Conservation (phyloP, 768 basidiomycete species). For the Heimioporus sp. region DNA sequence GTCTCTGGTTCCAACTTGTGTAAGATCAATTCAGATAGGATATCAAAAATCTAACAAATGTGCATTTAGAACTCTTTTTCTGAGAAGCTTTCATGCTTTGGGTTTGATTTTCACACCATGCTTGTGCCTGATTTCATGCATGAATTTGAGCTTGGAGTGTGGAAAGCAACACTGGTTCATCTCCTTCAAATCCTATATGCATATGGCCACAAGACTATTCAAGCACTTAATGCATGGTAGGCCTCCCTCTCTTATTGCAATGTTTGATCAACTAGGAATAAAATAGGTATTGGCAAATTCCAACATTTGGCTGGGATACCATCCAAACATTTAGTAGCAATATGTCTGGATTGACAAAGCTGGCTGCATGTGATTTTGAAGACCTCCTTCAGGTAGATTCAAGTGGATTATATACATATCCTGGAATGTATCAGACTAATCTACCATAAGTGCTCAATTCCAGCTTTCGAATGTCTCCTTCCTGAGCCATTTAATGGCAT, state of each 20-base stretch:
- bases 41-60: background rate
- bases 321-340: too few relatives aligned
- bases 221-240: slow-evolving; percentile 27
- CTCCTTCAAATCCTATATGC: slow-evolving; percentile 25
- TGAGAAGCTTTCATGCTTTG: slow-evolving; percentile 5
- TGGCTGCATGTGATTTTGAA: too few relatives aligned
- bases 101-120: slow-evolving; percentile 26
- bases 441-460: background rate
- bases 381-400: too few relatives aligned
- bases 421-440: background rate
- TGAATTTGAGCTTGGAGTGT: slow-evolving; percentile 33
- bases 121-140: slow-evolving; percentile 31
- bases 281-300: slow-evolving; percentile 13
- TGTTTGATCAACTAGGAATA: too few relatives aligned
- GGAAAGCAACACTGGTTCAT: slow-evolving; percentile 18
- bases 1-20: background rate
- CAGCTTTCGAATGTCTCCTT: too few relatives aligned
- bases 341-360: too few relatives aligned
- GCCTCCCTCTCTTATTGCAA: too few relatives aligned
- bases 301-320: slow-evolving; percentile 28
- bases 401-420: background rate
- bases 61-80: slow-evolving; percentile 32
- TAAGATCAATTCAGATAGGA: background rate
- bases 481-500: too few relatives aligned
- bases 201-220: slow-evolving; percentile 5